Percentiles rank a stretch among this genome's conserved stretches.
These are phyloP conservation scores for Metarhizium brunneum DNA, from an alignment of 2,329 filamentous ascomycete species.

Conservation along the genomic window DNA sequence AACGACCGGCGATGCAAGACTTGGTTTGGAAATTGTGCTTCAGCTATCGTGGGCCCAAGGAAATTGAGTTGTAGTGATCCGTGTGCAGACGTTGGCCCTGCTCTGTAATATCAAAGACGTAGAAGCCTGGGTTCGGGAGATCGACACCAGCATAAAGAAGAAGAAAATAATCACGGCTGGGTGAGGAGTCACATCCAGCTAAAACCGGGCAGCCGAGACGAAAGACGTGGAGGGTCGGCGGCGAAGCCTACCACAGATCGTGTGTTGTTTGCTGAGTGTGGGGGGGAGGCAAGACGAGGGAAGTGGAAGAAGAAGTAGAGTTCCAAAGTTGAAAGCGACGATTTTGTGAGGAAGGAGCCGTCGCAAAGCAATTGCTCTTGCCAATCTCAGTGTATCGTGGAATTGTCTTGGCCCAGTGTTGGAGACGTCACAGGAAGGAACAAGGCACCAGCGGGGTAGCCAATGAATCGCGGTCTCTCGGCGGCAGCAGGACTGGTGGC, in stretches of 20 bases:
- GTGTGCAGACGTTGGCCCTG: background rate
- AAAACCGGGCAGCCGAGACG: background rate
- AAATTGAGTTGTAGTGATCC: background rate
- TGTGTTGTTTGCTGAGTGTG: background rate
- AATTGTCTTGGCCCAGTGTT: background rate
- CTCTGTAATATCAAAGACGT: background rate
- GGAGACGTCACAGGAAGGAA: background rate
- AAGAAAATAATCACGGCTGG: background rate
- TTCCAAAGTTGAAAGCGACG: background rate
- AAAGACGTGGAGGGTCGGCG: background rate
- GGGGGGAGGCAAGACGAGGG: background rate
- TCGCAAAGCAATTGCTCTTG: background rate
- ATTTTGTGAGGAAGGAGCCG: background rate
- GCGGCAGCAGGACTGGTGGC: background rate
- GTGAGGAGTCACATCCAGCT: background rate
- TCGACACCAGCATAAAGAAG: background rate
- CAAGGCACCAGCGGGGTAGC: background rate
- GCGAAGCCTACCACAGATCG: background rate
- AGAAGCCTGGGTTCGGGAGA: background rate
- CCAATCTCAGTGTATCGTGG: background rate
- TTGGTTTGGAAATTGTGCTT: background rate
- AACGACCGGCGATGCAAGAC: background rate
- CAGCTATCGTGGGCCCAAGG: too few species aligned
- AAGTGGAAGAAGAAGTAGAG: background rate
- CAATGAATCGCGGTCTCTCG: background rate